These are phyloP conservation scores for Kwoniella sp. DNA, from an alignment of 768 basidiomycete genomes.

Conservation along the genomic window DNA sequence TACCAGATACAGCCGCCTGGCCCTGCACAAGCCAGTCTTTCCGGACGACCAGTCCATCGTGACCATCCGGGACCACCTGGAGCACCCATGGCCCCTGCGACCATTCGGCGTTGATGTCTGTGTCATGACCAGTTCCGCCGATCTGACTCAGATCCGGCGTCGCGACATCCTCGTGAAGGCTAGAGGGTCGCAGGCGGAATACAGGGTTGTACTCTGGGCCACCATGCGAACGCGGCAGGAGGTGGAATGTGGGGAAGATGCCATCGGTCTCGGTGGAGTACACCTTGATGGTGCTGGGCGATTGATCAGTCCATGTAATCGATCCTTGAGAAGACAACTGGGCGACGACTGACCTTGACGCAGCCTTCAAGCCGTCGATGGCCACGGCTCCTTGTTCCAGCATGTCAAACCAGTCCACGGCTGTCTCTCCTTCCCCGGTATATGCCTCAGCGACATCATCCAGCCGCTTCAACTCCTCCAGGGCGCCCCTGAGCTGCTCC, in stretches of 20 bases:
- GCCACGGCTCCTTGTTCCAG: constrained; percentile 17
- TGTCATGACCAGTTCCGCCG: background rate
- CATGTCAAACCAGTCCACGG: constrained; percentile 24
- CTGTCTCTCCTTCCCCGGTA: constrained; percentile 1
- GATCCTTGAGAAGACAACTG: background rate
- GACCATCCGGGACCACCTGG: constrained; percentile 10
- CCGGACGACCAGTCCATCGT: constrained; percentile 25
- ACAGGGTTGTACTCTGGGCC: background rate
- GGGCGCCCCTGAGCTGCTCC: constrained; percentile 13
- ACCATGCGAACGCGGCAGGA: constrained; percentile 8
- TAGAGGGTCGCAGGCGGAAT: constrained; percentile 22
- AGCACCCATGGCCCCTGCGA: constrained; percentile 23
- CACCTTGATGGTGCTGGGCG: too few relatives aligned
- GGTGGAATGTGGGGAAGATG: constrained; percentile 26
- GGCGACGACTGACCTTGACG: constrained; percentile 17
- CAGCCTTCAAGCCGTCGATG: background rate
- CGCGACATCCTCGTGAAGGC: constrained; percentile 14
- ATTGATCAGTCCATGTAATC: background rate
- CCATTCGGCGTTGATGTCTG: constrained; percentile 1
- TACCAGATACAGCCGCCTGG: background rate
- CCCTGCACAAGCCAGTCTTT: constrained; percentile 24
- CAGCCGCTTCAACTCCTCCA: constrained; percentile 26
- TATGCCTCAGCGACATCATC: constrained; percentile 27
- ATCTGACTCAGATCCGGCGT: background rate
- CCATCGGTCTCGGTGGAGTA: background rate